phyloP scores from a whole-genome alignment of 352 stramenopile genomes.

The Phytophthora pinifolia region DNA sequence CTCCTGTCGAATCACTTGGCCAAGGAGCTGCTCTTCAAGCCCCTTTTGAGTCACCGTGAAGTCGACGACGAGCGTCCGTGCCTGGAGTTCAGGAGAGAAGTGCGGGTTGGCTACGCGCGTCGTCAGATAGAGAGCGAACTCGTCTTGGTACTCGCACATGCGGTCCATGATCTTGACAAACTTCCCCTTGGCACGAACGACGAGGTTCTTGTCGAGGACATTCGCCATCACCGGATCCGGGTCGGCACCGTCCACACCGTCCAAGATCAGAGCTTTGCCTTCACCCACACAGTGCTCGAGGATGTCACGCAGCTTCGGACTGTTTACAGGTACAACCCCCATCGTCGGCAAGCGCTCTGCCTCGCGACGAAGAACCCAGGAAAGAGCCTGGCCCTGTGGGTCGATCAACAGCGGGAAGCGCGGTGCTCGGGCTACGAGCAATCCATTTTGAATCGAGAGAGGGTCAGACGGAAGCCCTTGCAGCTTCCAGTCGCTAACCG shows the following conservation, averaged over 20 bases:
- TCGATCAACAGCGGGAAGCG: slow-evolving; percentile 90
- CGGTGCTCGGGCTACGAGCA: slow-evolving; percentile 77
- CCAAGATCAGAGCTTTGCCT: slow-evolving; percentile 82
- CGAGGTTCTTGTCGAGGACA: slow-evolving; percentile 67
- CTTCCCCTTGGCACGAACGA: slow-evolving; percentile 57
- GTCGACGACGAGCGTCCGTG: slow-evolving; percentile 75
- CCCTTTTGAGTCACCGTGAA: slow-evolving; percentile 92
- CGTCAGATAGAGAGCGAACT: slow-evolving; percentile 68
- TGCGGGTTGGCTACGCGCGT: slow-evolving; percentile 68
- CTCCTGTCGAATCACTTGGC: slow-evolving; percentile 91
- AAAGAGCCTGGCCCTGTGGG: slow-evolving; percentile 87
- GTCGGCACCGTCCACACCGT: slow-evolving; percentile 64
- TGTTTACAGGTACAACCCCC: slow-evolving; percentile 61
- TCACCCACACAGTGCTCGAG: slow-evolving; percentile 88
- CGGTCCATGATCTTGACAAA: slow-evolving; percentile 76
- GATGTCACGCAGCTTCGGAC: slow-evolving; percentile 77
- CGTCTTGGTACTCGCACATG: slow-evolving; percentile 64
- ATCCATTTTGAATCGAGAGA: slow-evolving; percentile 91
- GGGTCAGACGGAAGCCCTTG: slow-evolving; percentile 86
- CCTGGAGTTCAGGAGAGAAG: slow-evolving; percentile 72
- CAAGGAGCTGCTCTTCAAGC: slow-evolving; percentile 91
- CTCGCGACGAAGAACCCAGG: slow-evolving; percentile 85
- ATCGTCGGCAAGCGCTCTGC: slow-evolving; percentile 54
- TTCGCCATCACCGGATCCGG: slow-evolving; percentile 60
- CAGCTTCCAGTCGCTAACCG: slow-evolving; percentile 88